Conservation (phyloP, 305 asterid species). For the Andrographis paniculata region DNA sequence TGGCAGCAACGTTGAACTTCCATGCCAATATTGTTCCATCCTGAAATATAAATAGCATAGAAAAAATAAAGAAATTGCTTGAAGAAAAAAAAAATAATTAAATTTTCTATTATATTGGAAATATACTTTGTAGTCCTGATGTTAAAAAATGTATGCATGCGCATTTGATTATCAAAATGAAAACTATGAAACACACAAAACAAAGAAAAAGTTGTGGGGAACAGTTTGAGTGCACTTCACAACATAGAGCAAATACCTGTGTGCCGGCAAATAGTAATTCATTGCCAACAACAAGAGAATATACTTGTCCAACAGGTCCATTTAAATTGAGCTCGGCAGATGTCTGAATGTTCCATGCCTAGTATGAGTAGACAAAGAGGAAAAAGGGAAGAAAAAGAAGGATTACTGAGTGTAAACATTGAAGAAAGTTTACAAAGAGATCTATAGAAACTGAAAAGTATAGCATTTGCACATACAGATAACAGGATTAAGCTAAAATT, state of each 20-base stretch:
- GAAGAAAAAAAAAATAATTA: neutral
- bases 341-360: slow-evolving; percentile 97
- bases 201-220: neutral
- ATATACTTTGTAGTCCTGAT: no score
- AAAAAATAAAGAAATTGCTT: no score
- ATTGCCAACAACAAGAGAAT: slow-evolving; percentile 78
- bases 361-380: slow-evolving; percentile 11
- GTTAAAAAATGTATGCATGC: no score
- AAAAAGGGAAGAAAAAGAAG: slow-evolving; percentile 1
- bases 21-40: slow-evolving; percentile 83
- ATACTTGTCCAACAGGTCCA: slow-evolving; percentile 96
- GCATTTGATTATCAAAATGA: no score
- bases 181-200: neutral
- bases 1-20: slow-evolving; percentile 72
- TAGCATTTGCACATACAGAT: no score
- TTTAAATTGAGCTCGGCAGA: slow-evolving; percentile 65
- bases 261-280: slow-evolving; percentile 84
- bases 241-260: slow-evolving; percentile 45
- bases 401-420: neutral
- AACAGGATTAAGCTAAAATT: neutral
- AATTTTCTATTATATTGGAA: no score
- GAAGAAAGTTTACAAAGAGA: no score
- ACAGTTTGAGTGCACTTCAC: neutral
- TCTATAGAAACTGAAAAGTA: no score
- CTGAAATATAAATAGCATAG: no score